phyloP scores from a whole-genome alignment of 202 grass and related monocot genomes.

The Musa balbisiana region DNA sequence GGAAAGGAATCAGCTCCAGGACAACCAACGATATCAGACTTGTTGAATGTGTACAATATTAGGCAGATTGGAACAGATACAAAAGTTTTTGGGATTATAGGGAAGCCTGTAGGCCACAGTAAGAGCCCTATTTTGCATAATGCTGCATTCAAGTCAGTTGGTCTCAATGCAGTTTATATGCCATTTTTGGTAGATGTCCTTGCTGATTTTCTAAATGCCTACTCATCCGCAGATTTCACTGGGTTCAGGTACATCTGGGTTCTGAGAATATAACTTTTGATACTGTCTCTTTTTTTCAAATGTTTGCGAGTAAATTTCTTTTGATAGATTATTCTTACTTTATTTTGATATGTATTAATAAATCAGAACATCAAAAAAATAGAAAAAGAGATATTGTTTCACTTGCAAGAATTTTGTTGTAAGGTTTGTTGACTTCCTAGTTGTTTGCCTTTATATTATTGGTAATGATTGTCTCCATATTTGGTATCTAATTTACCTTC shows the following conservation, averaged over 20 bases:
- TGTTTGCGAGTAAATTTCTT: neutral
- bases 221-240: constrained; percentile 77
- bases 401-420: too few relatives aligned
- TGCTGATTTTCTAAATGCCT: constrained; percentile 70
- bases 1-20: constrained; percentile 64
- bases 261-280: neutral
- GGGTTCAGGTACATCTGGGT: constrained; percentile 74
- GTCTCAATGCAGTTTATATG: constrained; percentile 89
- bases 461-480: too few relatives aligned
- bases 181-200: constrained; percentile 79
- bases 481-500: too few relatives aligned
- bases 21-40: constrained; percentile 73
- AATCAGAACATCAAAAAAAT: too few relatives aligned
- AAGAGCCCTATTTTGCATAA: constrained; percentile 95
- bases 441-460: too few relatives aligned
- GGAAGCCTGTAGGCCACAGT: constrained; percentile 89
- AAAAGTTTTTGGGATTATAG: constrained; percentile 78
- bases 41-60: constrained; percentile 73
- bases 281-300: neutral
- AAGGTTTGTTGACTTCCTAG: too few relatives aligned
- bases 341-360: neutral
- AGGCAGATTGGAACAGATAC: constrained; percentile 64
- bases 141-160: constrained; percentile 61
- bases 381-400: too few relatives aligned
- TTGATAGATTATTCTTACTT: neutral